These are phyloP conservation scores for Aspergillus melleus DNA, from an alignment of 2,329 filamentous ascomycete genomes.

Conservation along the genomic window DNA sequence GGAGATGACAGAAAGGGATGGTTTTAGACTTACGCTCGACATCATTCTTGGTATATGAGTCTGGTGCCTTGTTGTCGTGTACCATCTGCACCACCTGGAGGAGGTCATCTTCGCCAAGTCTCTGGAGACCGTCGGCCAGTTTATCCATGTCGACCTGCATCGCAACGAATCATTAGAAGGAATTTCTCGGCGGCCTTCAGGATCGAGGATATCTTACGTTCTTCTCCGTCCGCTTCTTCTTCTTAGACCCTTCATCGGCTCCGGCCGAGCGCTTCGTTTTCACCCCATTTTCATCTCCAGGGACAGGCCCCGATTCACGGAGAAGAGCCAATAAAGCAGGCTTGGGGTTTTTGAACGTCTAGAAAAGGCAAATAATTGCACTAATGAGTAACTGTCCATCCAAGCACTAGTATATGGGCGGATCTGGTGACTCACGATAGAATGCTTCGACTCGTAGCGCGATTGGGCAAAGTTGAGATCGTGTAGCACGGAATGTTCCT, in stretches of 20 bases:
- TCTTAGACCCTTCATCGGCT: constrained; percentile 66
- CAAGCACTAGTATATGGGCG: neutral
- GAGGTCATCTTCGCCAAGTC: constrained; percentile 88
- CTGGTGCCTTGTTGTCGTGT: constrained; percentile 90
- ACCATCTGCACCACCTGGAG: constrained; percentile 96
- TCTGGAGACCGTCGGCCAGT: constrained; percentile 85
- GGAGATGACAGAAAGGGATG: neutral
- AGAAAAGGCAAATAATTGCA: neutral
- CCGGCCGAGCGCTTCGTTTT: constrained; percentile 61
- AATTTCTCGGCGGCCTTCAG: neutral
- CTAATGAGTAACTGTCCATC: neutral
- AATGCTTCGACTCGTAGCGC: constrained; percentile 80
- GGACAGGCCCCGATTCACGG: constrained; percentile 81
- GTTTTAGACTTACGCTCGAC: constrained; percentile 71
- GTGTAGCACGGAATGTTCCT: constrained; percentile 79
- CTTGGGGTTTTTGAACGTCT: constrained; percentile 90
- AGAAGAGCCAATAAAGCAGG: constrained; percentile 77
- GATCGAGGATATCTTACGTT: constrained; percentile 43
- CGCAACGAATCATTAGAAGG: neutral
- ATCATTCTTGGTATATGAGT: constrained; percentile 97
- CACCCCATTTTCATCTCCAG: constrained; percentile 65
- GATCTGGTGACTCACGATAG: constrained; percentile 56
- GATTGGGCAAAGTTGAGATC: constrained; percentile 87
- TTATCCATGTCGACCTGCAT: constrained; percentile 83
- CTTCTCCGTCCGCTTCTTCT: constrained; percentile 70